Evolutionary conservation across 306 rosid species (phyloP).

Genomic region (Dryas octopetala): DNA sequence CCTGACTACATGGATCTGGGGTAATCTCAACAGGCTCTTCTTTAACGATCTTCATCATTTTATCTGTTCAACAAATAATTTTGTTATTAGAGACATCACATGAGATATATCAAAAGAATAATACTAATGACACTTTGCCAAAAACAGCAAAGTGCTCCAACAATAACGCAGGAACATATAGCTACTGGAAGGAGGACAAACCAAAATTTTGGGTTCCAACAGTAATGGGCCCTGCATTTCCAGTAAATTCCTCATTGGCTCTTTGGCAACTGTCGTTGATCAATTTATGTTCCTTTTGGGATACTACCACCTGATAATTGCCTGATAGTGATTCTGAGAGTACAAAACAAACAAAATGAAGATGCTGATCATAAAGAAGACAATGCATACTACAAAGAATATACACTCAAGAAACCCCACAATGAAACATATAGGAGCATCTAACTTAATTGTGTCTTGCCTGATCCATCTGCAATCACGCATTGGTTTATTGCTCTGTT

Average conservation of each 20-base stretch:
- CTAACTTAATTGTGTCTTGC: constrained; percentile 32
- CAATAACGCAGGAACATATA: background rate
- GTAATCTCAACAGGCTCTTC: constrained; percentile 30
- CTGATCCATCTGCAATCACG: constrained; percentile 36
- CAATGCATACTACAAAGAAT: background rate
- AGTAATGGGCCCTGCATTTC: constrained; percentile 6
- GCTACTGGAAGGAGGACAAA: constrained; percentile 12
- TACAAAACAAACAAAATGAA: constrained; percentile 11
- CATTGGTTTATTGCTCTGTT: constrained; percentile 17
- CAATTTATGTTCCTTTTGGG: constrained; percentile 15
- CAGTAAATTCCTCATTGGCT: constrained; percentile 10
- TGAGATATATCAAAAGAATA: background rate
- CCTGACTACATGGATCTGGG: constrained; percentile 26
- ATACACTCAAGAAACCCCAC: background rate
- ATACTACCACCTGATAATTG: constrained; percentile 23
- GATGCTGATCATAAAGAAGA: constrained; percentile 11
- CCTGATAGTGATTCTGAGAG: constrained; percentile 31
- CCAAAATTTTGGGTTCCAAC: constrained; percentile 17
- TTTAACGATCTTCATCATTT: constrained; percentile 20
- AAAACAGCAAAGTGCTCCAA: background rate
- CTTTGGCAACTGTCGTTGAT: constrained; percentile 19
- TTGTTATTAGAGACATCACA: constrained; percentile 14
- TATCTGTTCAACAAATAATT: constrained; percentile 36
- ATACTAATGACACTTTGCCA: background rate
- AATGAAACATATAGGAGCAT: constrained; percentile 7